Percentiles rank a stretch among this genome's conserved stretches.
These are phyloP conservation scores for Closterium sp. DNA, from an alignment of 139 green algal genomes.

Conservation along the genomic window DNA sequence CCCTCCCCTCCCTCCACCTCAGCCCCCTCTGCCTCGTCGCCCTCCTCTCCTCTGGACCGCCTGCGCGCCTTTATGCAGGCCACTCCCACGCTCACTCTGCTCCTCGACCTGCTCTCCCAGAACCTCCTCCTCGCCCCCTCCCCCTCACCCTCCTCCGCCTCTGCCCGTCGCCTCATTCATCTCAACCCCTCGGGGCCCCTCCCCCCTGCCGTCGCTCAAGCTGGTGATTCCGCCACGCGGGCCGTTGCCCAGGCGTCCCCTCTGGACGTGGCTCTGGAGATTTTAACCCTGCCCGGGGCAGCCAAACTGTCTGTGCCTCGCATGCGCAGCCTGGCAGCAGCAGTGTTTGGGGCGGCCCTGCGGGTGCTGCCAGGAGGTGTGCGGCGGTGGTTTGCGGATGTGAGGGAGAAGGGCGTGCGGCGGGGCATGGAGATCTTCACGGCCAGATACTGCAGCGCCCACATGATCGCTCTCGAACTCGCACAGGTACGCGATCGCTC, in stretches of 20 bases:
- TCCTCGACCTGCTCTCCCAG: slow-evolving; percentile 23
- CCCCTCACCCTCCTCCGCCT: neutral
- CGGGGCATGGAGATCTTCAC: slow-evolving; percentile 82
- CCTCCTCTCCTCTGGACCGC: neutral
- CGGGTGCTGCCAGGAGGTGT: slow-evolving; percentile 70
- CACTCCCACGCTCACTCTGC: neutral
- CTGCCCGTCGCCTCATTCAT: neutral
- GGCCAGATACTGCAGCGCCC: slow-evolving; percentile 63
- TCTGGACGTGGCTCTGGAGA: neutral
- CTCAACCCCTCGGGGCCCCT: neutral
- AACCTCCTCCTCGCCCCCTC: neutral
- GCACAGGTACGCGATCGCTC: slow-evolving; percentile 25
- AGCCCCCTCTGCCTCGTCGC: neutral
- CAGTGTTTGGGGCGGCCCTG: slow-evolving; percentile 70
- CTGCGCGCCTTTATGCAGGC: slow-evolving; percentile 11
- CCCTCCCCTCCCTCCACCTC: neutral
- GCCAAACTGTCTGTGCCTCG: slow-evolving; percentile 9
- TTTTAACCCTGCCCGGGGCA: neutral
- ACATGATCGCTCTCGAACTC: slow-evolving; percentile 78
- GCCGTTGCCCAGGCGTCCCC: neutral
- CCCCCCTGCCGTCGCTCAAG: neutral
- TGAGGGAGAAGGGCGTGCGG: slow-evolving; percentile 64
- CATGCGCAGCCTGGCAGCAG: slow-evolving; percentile 40
- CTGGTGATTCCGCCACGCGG: neutral
- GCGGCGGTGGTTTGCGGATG: slow-evolving; percentile 69